These are phyloP conservation scores for Trichoderma endophyticum DNA, from an alignment of 2,329 filamentous ascomycete genomes.

Conservation along the genomic window DNA sequence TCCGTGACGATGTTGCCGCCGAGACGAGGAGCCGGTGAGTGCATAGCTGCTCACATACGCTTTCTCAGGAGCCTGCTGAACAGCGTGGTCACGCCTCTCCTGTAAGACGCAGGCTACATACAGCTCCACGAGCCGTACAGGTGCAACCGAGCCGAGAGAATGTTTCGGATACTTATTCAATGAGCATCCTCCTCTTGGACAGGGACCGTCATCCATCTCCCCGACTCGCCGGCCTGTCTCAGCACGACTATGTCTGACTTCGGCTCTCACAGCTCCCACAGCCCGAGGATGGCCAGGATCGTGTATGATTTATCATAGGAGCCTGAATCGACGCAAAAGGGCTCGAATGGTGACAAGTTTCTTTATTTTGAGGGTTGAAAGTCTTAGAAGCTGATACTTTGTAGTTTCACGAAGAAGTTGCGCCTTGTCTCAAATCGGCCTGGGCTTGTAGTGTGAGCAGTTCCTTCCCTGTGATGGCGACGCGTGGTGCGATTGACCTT, in stretches of 20 bases:
- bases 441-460: neutral
- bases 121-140: conserved; percentile 23
- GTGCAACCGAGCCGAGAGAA: conserved; percentile 27
- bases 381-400: neutral
- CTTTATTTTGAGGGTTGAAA: neutral
- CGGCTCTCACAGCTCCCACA: conserved; percentile 8
- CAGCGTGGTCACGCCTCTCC: conserved; percentile 13
- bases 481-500: neutral
- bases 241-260: conserved; percentile 24
- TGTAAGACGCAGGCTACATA: conserved; percentile 24
- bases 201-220: conserved; percentile 22
- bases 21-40: neutral
- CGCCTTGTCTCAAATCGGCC: neutral
- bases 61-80: conserved; percentile 25
- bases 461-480: neutral
- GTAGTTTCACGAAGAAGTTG: conserved; percentile 10
- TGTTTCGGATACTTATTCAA: conserved; percentile 35
- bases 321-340: neutral
- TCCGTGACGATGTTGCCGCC: neutral
- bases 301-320: neutral
- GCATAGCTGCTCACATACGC: conserved; percentile 11
- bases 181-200: conserved; percentile 23
- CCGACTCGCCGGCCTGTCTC: conserved; percentile 26
- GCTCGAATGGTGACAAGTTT: neutral
- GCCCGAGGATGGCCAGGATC: neutral